A percentile compares a stretch with the other conserved stretches of the same genome.
Evolutionary conservation across 495 filamentous ascomycete genomes (phyloP).

Genomic region (Cenococcum geophilum): DNA sequence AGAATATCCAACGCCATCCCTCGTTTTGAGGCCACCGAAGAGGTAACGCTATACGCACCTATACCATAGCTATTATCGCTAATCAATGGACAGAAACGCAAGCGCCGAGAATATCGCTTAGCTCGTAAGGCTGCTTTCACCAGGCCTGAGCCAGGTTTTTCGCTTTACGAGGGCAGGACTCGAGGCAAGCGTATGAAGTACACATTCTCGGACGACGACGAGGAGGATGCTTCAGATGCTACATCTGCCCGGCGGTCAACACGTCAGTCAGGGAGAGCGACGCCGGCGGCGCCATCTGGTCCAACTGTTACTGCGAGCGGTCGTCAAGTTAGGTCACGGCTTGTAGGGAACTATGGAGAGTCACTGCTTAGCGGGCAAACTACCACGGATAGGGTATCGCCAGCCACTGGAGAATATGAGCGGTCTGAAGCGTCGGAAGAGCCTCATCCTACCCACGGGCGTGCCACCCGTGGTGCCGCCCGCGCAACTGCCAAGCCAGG

Average conservation of each 20-base stretch:
- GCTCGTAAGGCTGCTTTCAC: conserved; percentile 80
- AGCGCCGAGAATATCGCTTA: conserved; percentile 83
- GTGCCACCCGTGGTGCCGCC: conserved; percentile 31
- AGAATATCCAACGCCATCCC: conserved; percentile 77
- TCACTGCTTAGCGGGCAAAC: conserved; percentile 52
- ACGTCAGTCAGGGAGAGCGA: conserved; percentile 64
- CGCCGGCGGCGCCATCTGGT: conserved; percentile 52
- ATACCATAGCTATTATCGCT: conserved; percentile 26
- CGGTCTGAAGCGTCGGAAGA: conserved; percentile 36
- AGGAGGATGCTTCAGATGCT: conserved; percentile 61
- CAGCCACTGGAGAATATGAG: conserved; percentile 33
- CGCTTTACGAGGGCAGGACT: conserved; percentile 91
- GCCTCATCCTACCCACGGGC: conserved; percentile 25
- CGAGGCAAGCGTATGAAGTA: conserved; percentile 93
- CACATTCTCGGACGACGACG: conserved; percentile 88
- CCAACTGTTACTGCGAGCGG: conserved; percentile 88
- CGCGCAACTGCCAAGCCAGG: conserved; percentile 26
- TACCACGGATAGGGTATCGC: conserved; percentile 25
- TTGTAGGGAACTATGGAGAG: conserved; percentile 75
- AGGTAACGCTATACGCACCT: conserved; percentile 48
- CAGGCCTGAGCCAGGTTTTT: conserved; percentile 83
- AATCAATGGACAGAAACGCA: conserved; percentile 64
- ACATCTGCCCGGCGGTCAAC: conserved; percentile 60
- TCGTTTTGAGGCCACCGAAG: conserved; percentile 90
- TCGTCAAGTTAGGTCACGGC: conserved; percentile 69